Evolutionary conservation across 371 early-diverging fungal species (phyloP).

Genomic region (Zancudomyces culisetae): DNA sequence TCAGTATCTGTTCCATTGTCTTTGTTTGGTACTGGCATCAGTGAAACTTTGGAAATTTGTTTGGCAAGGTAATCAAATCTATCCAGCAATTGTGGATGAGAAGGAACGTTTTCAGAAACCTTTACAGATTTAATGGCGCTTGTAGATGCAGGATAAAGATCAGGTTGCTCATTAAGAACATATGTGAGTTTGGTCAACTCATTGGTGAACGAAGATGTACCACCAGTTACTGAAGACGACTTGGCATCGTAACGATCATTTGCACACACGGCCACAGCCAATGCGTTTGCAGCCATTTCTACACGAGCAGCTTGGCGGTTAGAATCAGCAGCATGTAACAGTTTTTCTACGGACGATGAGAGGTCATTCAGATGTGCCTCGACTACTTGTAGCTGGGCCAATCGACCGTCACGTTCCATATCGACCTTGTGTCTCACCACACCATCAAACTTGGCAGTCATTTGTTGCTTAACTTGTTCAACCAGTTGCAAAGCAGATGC

Average conservation of each 20-base stretch:
- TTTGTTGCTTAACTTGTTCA: conserved; percentile 19
- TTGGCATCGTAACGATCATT: conserved; percentile 14
- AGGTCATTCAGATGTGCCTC: conserved; percentile 32
- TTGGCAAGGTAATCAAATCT: conserved; percentile 49
- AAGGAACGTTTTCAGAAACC: conserved; percentile 44
- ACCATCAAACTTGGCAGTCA: conserved; percentile 31
- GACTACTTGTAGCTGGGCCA: conserved; percentile 67
- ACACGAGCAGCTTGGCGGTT: background rate
- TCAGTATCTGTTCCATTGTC: too few species aligned
- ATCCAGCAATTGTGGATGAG: conserved; percentile 46
- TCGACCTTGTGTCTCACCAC: conserved; percentile 68
- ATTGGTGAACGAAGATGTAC: conserved; percentile 33
- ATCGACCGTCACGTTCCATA: conserved; percentile 70
- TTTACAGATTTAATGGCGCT: conserved; percentile 42
- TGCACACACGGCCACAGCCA: background rate
- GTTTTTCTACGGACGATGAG: conserved; percentile 12
- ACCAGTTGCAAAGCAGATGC: conserved; percentile 12
- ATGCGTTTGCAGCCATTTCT: background rate
- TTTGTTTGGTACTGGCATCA: too few species aligned
- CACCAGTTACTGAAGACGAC: conserved; percentile 5
- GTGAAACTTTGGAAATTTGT: conserved; percentile 57
- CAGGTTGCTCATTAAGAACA: conserved; percentile 24
- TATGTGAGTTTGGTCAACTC: conserved; percentile 45
- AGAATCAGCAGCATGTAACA: conserved; percentile 11
- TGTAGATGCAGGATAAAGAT: conserved; percentile 44